Conservation (phyloP, 768 basidiomycete genomes). For the Trametes gibbosa region DNA sequence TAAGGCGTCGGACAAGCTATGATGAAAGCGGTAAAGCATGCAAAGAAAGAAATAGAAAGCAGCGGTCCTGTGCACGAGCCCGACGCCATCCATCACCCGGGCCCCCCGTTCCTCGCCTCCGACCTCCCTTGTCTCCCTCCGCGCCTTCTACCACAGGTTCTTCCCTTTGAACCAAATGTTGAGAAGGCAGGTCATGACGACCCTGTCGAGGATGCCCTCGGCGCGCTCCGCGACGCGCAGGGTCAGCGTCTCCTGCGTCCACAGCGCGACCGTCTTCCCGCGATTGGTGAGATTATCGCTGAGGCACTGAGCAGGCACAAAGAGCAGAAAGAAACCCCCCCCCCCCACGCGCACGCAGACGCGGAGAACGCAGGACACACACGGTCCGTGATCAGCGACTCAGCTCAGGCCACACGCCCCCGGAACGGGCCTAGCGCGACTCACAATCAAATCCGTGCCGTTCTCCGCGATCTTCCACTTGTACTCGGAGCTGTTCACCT, state of each 20-base stretch:
- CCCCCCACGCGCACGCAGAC: no score
- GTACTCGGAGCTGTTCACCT: constrained; percentile 46
- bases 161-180: constrained; percentile 48
- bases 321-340: no score
- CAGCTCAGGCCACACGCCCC: background rate
- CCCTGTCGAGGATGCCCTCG: constrained; percentile 43
- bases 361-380: no score
- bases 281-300: constrained; percentile 41
- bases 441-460: constrained; percentile 44
- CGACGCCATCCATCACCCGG: background rate
- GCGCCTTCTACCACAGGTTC: constrained; percentile 38
- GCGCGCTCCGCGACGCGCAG: constrained; percentile 42
- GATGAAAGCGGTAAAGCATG: constrained; percentile 15
- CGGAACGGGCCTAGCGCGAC: constrained; percentile 20
- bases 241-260: constrained; percentile 39
- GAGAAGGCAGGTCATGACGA: constrained; percentile 53
- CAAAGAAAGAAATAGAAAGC: constrained; percentile 6
- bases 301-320: constrained; percentile 38
- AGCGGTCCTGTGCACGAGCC: background rate
- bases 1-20: constrained; percentile 8
- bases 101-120: background rate
- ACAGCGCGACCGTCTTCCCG: constrained; percentile 45
- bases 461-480: constrained; percentile 54
- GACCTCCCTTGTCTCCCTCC: background rate
- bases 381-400: no score